These are phyloP conservation scores for Phytophthora brassicae DNA, from an alignment of 352 stramenopile species.

Conservation along the genomic window DNA sequence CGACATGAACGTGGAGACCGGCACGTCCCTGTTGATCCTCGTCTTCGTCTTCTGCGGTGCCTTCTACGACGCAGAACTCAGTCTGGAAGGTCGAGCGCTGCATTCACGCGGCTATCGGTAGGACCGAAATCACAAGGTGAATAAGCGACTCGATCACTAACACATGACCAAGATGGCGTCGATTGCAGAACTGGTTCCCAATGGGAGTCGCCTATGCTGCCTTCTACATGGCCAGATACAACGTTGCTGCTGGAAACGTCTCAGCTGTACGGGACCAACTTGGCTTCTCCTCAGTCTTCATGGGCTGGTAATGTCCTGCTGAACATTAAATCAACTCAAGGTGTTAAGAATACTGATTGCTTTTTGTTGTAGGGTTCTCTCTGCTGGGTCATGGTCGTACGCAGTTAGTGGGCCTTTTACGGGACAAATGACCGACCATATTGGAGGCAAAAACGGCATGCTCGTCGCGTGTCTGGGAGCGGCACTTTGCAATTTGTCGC, in stretches of 20 bases:
- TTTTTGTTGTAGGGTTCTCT: slow-evolving; percentile 41
- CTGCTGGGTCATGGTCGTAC: slow-evolving; percentile 59
- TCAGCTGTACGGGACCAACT: slow-evolving; percentile 45
- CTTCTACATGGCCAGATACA: slow-evolving; percentile 83
- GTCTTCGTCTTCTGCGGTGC: slow-evolving; percentile 54
- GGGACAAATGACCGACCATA: slow-evolving; percentile 61
- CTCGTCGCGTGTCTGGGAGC: slow-evolving; percentile 53
- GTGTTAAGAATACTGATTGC: not conserved
- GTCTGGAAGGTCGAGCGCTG: slow-evolving; percentile 36
- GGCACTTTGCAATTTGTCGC: slow-evolving; percentile 52
- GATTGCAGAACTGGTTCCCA: slow-evolving; percentile 74
- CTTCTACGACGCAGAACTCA: slow-evolving; percentile 57
- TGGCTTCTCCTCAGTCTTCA: slow-evolving; percentile 54
- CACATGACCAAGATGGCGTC: slow-evolving; percentile 52
- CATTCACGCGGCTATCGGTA: slow-evolving; percentile 63
- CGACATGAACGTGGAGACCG: slow-evolving; percentile 40
- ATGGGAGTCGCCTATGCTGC: slow-evolving; percentile 74
- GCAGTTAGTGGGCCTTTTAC: slow-evolving; percentile 55
- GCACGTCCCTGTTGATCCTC: slow-evolving; percentile 50
- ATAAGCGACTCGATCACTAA: not conserved
- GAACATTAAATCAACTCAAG: not conserved
- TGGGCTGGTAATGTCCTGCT: slow-evolving; percentile 75
- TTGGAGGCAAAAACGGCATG: slow-evolving; percentile 64
- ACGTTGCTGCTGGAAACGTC: slow-evolving; percentile 69
- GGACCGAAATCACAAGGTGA: slow-evolving; percentile 59